These are phyloP conservation scores for Senna siamea DNA, from an alignment of 306 rosid genomes.

Conservation along the genomic window DNA sequence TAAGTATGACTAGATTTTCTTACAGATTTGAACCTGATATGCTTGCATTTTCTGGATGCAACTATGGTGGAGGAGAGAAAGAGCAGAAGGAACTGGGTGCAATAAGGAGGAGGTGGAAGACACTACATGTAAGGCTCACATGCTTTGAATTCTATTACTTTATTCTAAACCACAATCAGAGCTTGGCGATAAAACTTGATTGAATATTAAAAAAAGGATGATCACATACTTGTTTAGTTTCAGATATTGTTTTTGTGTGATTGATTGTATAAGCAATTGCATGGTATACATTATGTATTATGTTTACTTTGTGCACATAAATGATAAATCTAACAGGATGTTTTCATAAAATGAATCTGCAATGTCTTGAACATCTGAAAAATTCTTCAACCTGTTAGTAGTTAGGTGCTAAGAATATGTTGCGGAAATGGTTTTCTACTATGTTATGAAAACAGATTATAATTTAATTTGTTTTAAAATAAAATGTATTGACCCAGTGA, in stretches of 20 bases:
- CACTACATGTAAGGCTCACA: constrained; percentile 76
- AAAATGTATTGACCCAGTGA: constrained; percentile 6
- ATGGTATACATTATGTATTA: background rate
- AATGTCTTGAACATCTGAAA: constrained; percentile 15
- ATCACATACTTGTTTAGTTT: constrained; percentile 5
- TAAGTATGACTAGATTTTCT: constrained; percentile 27
- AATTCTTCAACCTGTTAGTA: constrained; percentile 17
- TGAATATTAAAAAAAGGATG: background rate
- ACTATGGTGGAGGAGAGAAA: constrained; percentile 98
- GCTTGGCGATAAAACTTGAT: constrained; percentile 19
- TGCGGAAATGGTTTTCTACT: constrained; percentile 18
- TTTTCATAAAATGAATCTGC: constrained; percentile 28
- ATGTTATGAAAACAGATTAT: constrained; percentile 29
- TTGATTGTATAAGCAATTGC: constrained; percentile 7
- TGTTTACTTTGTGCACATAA: background rate
- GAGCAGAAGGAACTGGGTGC: constrained; percentile 82
- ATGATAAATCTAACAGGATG: constrained; percentile 19
- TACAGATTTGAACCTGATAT: constrained; percentile 96
- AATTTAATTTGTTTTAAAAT: no score
- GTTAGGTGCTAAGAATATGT: constrained; percentile 11
- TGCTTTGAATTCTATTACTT: constrained; percentile 24
- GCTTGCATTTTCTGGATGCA: constrained; percentile 99
- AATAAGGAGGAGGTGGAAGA: constrained; percentile 97
- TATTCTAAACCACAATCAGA: constrained; percentile 21
- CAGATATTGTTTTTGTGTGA: constrained; percentile 2